Evolutionary conservation across 2,329 filamentous ascomycete species (phyloP).

Genomic region (Fusarium scirpi): DNA sequence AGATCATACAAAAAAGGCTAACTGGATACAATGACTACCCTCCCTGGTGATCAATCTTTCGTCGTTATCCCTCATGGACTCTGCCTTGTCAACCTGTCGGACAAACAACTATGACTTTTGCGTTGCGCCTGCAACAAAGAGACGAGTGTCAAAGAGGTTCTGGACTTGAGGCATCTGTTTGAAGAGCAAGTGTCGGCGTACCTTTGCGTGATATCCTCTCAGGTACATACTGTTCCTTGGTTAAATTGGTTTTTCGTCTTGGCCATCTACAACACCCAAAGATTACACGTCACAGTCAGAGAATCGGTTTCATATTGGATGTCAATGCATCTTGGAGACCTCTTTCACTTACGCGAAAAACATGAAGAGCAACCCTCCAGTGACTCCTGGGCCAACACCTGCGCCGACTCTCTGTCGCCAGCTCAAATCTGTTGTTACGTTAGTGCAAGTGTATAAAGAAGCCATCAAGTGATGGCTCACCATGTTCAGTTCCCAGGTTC

Average conservation of each 20-base stretch:
- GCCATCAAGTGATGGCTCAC: conserved; percentile 5
- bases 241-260: not conserved
- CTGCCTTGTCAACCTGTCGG: not conserved
- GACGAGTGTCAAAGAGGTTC: not conserved
- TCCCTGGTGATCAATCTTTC: conserved; percentile 13
- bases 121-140: not conserved
- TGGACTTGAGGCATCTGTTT: not conserved
- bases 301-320: not conserved
- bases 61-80: not conserved
- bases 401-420: conserved; percentile 25
- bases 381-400: conserved; percentile 16
- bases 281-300: conserved; percentile 11
- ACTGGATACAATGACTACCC: conserved; percentile 6
- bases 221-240: not conserved
- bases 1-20: not conserved
- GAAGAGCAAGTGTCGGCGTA: not conserved
- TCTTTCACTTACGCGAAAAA: conserved; percentile 26
- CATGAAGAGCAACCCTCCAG: conserved; percentile 21
- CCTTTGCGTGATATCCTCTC: not conserved
- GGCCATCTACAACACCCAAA: conserved; percentile 25
- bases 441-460: not conserved
- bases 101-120: not conserved
- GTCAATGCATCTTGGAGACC: not conserved
- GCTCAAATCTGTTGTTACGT: conserved; percentile 8
- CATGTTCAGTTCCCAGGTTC: conserved; percentile 18